These are phyloP conservation scores for Lycium ferocissimum DNA, from an alignment of 257 asterid genomes.

Conservation along the genomic window DNA sequence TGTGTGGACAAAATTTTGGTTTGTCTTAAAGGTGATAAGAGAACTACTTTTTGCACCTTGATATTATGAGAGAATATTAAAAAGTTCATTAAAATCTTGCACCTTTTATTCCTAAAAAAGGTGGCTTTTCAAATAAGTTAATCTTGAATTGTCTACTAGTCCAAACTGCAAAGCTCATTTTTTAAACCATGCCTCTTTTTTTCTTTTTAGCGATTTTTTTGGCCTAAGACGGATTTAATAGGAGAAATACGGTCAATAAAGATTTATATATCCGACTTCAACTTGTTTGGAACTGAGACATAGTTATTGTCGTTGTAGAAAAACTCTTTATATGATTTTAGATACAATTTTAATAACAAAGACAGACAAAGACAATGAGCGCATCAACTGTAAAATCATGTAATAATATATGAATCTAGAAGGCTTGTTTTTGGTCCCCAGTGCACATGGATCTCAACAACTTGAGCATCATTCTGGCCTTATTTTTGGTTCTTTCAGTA, in stretches of 20 bases:
- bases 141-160: not conserved
- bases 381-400: not conserved
- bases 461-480: constrained; percentile 59
- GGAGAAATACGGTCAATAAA: not conserved
- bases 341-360: not conserved
- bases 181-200: not conserved
- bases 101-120: not conserved
- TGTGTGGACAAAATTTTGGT: not conserved
- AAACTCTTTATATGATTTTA: not conserved
- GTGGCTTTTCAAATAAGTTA: not conserved
- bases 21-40: not conserved
- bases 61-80: not conserved
- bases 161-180: not conserved
- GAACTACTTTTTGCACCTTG: not conserved
- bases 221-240: not conserved
- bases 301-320: not conserved
- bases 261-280: not conserved
- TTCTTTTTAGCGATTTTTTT: not conserved
- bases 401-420: not conserved
- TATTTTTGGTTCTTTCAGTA: constrained; percentile 48
- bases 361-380: not conserved
- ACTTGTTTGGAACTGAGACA: too few species aligned
- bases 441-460: constrained; percentile 50
- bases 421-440: constrained; percentile 33
- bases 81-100: not conserved